A percentile compares a stretch with the other conserved stretches of the same genome.
phyloP scores from a whole-genome alignment of 2,329 filamentous ascomycete species.

The Pseudohalonectria lignicola region DNA sequence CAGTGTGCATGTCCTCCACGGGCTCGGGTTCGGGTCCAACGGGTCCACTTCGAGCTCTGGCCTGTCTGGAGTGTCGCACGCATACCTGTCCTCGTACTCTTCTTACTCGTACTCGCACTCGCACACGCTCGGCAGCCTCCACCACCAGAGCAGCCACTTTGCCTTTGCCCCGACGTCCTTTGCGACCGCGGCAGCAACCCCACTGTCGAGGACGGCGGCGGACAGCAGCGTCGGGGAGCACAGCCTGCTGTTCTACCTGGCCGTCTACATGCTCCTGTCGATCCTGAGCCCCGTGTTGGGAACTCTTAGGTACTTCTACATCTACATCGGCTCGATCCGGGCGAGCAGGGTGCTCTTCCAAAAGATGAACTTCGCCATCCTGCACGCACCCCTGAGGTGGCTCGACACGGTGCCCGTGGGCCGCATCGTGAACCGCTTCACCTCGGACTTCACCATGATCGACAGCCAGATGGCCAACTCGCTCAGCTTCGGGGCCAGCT shows the following conservation, averaged over 20 bases:
- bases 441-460: conserved; percentile 63
- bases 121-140: conserved; percentile 14
- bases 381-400: conserved; percentile 67
- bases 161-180: conserved; percentile 15
- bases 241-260: conserved; percentile 51
- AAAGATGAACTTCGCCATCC: conserved; percentile 52
- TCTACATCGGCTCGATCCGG: conserved; percentile 53
- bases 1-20: conserved; percentile 11
- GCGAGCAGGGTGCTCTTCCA: conserved; percentile 61
- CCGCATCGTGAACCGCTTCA: conserved; percentile 68
- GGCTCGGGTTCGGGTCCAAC: too few species aligned
- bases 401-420: conserved; percentile 71
- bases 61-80: not conserved
- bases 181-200: too few species aligned
- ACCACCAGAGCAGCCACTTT: not conserved
- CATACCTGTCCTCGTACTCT: not conserved
- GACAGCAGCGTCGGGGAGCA: too few species aligned
- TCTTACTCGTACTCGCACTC: conserved; percentile 26
- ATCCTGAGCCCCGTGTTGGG: conserved; percentile 44
- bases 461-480: conserved; percentile 57
- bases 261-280: conserved; percentile 55
- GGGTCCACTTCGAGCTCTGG: too few species aligned
- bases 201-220: too few species aligned
- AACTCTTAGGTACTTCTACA: conserved; percentile 50
- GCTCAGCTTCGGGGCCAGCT: conserved; percentile 46